Evolutionary conservation across 495 filamentous ascomycete species (phyloP), one percentile per base, ranked within the genome.

Genomic region (Viridothelium virens): DNA sequence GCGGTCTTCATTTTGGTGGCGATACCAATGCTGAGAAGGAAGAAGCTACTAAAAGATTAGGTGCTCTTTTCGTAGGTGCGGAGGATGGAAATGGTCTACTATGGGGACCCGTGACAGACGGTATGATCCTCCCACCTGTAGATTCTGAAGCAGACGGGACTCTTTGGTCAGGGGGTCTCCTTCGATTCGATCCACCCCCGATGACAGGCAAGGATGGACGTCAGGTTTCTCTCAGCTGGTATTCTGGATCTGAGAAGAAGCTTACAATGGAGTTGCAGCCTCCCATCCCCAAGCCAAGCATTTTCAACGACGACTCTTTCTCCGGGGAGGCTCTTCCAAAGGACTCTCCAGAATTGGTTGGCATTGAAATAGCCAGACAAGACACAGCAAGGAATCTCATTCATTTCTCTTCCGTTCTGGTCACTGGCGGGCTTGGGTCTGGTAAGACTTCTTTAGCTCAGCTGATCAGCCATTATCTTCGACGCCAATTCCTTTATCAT

Each of bases 101-200:
- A n/a, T 84, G 89, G 18, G 93, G 94, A 0, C 91, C 94, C 2
- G 70, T 98, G 37, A 97, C 92, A 0, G 89, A 97, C 77, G 91
- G 94, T 6, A 89, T 93, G 77, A 70, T 95, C 38, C 76, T 98
- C 36, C 82, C 85, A 0, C 53, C 75, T 38, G 18, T 47, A 16
- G 37, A 63, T 5, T 34, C 53, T 36, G 61, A 69, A 5, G 47
- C 39, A 11, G 66, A 65, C 3, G 65, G 67, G 33, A n/a, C 38
- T 70, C 68, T 38, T 72, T 91, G 87, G 87, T 81, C 84, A 66
- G 92, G 92, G 2, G 92, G 89, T n/a, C 81, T 96, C 38, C 68
- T 94, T 31, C 84, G 83, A 66, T 89, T 96, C 71, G 89, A 92
- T 65, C 83, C 82, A n/a, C 77, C 78, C 16, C 66, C 72, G 53